A percentile compares a stretch with the other conserved stretches of the same genome.
These are phyloP conservation scores for Pichia kudriavzevii DNA, from an alignment of 1,139 yeast genomes.

Conservation along the genomic window DNA sequence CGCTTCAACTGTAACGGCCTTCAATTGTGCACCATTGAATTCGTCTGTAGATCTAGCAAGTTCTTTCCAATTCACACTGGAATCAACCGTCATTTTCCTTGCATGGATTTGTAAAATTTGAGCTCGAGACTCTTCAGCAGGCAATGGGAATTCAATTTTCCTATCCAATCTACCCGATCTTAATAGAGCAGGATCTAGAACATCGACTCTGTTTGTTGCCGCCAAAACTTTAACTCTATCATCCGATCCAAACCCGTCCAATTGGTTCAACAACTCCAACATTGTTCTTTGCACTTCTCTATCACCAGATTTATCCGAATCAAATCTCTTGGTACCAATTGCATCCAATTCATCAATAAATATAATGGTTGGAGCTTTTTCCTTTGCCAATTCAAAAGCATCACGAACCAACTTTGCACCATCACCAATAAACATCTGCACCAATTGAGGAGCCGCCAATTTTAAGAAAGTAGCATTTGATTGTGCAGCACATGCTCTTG, in stretches of 20 bases:
- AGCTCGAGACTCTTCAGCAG: slow-evolving; percentile 95
- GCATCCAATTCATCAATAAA: slow-evolving; percentile 98
- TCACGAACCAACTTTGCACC: slow-evolving; percentile 98
- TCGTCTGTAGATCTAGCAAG: slow-evolving; percentile 97
- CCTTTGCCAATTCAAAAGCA: slow-evolving; percentile 97
- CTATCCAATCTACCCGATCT: slow-evolving; percentile 97
- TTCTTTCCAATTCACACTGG: slow-evolving; percentile 94
- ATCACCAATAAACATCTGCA: slow-evolving; percentile 98
- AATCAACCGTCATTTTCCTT: slow-evolving; percentile 91
- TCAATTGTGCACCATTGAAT: slow-evolving; percentile 96
- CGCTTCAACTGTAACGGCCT: slow-evolving; percentile 98
- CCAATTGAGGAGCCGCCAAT: slow-evolving; percentile 96
- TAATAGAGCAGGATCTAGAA: slow-evolving; percentile 91
- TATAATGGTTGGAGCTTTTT: slow-evolving; percentile 95
- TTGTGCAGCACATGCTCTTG: slow-evolving; percentile 99
- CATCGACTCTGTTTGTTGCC: slow-evolving; percentile 97
- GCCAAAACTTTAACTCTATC: slow-evolving; percentile 96
- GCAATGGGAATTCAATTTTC: slow-evolving; percentile 95
- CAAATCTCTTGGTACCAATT: slow-evolving; percentile 97
- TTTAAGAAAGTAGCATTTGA: slow-evolving; percentile 96
- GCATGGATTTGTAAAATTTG: slow-evolving; percentile 95
- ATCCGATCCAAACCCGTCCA: slow-evolving; percentile 98
- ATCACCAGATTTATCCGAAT: slow-evolving; percentile 95
- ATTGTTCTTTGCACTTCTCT: slow-evolving; percentile 98
- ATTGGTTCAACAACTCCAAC: slow-evolving; percentile 93